Evolutionary conservation across 306 rosid species (phyloP).

Genomic region (Prunus kanzakura): DNA sequence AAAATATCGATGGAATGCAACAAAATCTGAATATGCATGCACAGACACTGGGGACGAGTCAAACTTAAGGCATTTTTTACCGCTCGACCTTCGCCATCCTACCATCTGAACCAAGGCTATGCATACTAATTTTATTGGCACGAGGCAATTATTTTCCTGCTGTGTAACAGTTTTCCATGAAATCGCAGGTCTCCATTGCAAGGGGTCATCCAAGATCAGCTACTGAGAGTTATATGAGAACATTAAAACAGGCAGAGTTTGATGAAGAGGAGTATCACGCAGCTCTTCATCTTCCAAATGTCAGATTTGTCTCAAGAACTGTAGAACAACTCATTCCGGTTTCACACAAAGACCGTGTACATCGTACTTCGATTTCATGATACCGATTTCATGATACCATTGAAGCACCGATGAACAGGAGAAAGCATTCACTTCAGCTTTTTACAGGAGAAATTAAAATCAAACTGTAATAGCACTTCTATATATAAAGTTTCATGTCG

Average conservation of each 20-base stretch:
- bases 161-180: background rate
- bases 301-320: conserved; percentile 35
- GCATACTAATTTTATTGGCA: background rate
- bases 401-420: background rate
- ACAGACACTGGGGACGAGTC: too few relatives aligned
- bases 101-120: background rate
- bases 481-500: background rate
- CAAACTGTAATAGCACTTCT: background rate
- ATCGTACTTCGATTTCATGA: conserved; percentile 2
- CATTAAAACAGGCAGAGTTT: conserved; percentile 49
- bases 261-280: conserved; percentile 43
- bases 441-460: background rate
- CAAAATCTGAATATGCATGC: too few relatives aligned
- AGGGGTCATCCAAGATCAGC: conserved; percentile 72
- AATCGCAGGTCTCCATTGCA: conserved; percentile 60
- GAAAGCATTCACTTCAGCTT: background rate
- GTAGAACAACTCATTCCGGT: conserved; percentile 56
- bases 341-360: conserved; percentile 21
- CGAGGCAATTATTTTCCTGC: background rate
- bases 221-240: conserved; percentile 40
- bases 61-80: too few relatives aligned
- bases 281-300: conserved; percentile 71
- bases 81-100: too few relatives aligned
- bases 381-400: background rate
- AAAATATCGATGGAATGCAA: too few relatives aligned